phyloP scores from a whole-genome alignment of 192 early-diverging fungal species.

The Linnemannia zychae region DNA sequence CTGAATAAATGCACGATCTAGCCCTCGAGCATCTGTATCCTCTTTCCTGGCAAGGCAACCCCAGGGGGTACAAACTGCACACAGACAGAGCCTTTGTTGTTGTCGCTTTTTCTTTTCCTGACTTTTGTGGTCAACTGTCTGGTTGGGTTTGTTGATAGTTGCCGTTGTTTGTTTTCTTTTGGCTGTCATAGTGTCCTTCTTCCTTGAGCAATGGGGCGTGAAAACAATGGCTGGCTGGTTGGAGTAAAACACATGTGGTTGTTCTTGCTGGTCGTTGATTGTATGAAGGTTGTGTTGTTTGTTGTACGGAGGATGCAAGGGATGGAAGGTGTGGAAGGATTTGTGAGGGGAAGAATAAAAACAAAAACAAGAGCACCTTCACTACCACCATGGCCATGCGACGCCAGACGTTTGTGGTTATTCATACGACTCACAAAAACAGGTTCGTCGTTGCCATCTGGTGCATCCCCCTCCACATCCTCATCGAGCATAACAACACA shows the following conservation, averaged over 20 bases:
- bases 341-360: not conserved
- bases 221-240: not conserved
- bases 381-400: not conserved
- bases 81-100: not conserved
- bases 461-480: not conserved
- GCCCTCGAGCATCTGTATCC: not conserved
- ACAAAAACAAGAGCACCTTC: conserved; percentile 19
- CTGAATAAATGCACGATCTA: not conserved
- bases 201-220: not conserved
- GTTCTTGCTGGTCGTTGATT: not conserved
- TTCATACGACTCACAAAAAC: not conserved
- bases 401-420: not conserved
- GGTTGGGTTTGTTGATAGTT: not conserved
- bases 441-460: not conserved
- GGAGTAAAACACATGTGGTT: not conserved
- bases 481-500: not conserved
- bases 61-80: not conserved
- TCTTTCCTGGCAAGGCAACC: not conserved
- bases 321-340: not conserved
- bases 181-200: not conserved
- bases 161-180: not conserved
- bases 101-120: not conserved
- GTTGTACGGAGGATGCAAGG: not conserved
- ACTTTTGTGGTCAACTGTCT: not conserved
- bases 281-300: not conserved